Percentiles rank a stretch among this genome's conserved stretches.
phyloP scores from a whole-genome alignment of 805 yeast species.

The Starmerella potacharoeniae region DNA sequence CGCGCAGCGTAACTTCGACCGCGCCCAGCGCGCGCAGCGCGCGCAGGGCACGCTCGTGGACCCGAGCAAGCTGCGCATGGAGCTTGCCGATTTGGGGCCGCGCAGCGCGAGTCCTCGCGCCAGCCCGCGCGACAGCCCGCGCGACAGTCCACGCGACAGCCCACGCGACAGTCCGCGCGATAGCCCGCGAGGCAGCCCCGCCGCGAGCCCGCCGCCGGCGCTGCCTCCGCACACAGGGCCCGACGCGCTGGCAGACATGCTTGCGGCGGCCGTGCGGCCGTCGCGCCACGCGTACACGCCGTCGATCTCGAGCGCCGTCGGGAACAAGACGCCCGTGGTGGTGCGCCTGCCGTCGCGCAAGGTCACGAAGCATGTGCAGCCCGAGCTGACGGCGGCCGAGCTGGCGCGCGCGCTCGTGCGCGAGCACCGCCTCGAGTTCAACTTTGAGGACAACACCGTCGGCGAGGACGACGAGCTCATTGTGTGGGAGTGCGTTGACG shows the following conservation, averaged over 20 bases:
- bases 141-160: no score
- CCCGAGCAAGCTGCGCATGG: not conserved
- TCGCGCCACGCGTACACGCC: not conserved
- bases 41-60: slow-evolving; percentile 8
- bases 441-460: slow-evolving; percentile 14
- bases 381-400: slow-evolving; percentile 11
- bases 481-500: slow-evolving; percentile 26
- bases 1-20: not conserved
- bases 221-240: not conserved
- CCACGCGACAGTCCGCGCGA: no score
- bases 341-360: slow-evolving; percentile 24
- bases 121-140: no score
- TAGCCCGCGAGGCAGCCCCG: no score
- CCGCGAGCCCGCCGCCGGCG: not conserved
- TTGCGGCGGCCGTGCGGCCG: not conserved
- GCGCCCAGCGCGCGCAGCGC: slow-evolving; percentile 13
- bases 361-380: slow-evolving; percentile 16
- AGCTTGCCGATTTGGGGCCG: no score
- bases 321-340: slow-evolving; percentile 8
- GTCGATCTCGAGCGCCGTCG: not conserved
- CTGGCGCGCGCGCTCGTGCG: slow-evolving; percentile 19
- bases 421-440: slow-evolving; percentile 27
- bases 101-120: no score
- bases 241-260: not conserved
- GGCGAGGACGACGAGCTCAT: slow-evolving; percentile 21